Base-by-base conservation (phyloP, 306 rosid genomes). In the Quercus wislizeni region DNA sequence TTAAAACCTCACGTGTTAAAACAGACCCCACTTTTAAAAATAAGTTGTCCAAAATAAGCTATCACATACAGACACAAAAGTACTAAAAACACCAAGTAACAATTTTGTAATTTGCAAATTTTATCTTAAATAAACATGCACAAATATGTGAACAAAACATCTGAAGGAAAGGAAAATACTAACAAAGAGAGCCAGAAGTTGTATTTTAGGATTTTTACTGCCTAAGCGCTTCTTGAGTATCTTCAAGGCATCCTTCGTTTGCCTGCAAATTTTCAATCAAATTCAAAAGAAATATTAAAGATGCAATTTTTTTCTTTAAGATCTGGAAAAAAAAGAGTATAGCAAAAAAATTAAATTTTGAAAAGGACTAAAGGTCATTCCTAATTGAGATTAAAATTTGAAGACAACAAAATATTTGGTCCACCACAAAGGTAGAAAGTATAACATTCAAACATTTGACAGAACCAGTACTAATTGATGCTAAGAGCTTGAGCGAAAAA, bases 191-290 rank as follows among this genome's bases (percentile, higher is more conserved):
- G 98, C 91, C 85, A 95, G 86, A 76, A 93, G 93, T 84, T 95
- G 98, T 69, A 84, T 91, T 79, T 93, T 89, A 11, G 96, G 91
- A 84, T 81, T 95, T 91, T 91, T 95, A 78, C 79, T 89, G 84
- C 83, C 83, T 69, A 93, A 77, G 20, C 97, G 96, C 87, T 95
- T 95, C 88, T 95, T 95, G 61, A 95, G 93, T 78, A 76, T 89
- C 94, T 95, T 95, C 81, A 95, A 82, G 62, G 98, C 98, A 77
- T 93, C 99, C 86, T 93, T 95, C 43, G 98, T 94, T 87, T 95
- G 97, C 94, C 99, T 95, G 88, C 81, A 90, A 80, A 82, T 78
- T 73, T 68, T 68, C 71, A 74, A 77, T 72, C 55, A 55, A 77
- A 79, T 49, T 57, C 76, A 77, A 78, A 51, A 63, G 38, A 69